Conservation (phyloP, 306 rosid species). For the Benincasa hispida region DNA sequence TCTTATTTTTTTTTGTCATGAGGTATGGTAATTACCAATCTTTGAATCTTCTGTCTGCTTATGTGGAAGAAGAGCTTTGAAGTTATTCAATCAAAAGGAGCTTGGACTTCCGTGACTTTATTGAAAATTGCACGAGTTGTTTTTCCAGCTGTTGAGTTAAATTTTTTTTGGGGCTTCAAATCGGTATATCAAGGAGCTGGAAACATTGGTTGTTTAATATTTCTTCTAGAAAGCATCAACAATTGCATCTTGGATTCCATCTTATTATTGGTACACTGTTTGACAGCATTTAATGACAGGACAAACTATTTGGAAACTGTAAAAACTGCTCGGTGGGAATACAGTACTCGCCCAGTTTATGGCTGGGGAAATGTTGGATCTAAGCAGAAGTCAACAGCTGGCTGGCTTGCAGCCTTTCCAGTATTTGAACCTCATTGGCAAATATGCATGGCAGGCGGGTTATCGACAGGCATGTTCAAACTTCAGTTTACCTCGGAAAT, state of each 20-base stretch:
- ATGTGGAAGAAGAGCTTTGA: background rate
- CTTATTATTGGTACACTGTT: background rate
- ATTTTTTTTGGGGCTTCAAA: background rate
- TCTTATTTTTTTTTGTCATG: background rate
- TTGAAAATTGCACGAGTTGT: background rate
- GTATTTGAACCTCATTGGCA: constrained; percentile 99
- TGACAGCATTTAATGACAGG: constrained; percentile 34
- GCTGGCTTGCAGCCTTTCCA: constrained; percentile 98
- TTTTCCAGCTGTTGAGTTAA: background rate
- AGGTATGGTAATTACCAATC: background rate
- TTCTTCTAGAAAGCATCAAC: background rate
- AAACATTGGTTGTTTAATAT: background rate
- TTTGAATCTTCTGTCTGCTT: background rate
- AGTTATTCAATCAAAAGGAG: background rate
- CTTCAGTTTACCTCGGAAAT: constrained; percentile 2
- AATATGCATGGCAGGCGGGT: constrained; percentile 85
- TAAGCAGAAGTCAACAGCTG: constrained; percentile 83
- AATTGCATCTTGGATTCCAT: background rate
- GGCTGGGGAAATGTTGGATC: constrained; percentile 96
- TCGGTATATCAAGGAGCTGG: background rate
- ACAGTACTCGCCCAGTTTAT: constrained; percentile 72
- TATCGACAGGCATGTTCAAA: constrained; percentile 64
- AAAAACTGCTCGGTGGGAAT: constrained; percentile 81
- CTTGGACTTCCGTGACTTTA: background rate
- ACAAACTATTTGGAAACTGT: constrained; percentile 69